Evolutionary conservation across 164 flowering plant genomes (phyloP).

Genomic region (Magnolia officinalis): DNA sequence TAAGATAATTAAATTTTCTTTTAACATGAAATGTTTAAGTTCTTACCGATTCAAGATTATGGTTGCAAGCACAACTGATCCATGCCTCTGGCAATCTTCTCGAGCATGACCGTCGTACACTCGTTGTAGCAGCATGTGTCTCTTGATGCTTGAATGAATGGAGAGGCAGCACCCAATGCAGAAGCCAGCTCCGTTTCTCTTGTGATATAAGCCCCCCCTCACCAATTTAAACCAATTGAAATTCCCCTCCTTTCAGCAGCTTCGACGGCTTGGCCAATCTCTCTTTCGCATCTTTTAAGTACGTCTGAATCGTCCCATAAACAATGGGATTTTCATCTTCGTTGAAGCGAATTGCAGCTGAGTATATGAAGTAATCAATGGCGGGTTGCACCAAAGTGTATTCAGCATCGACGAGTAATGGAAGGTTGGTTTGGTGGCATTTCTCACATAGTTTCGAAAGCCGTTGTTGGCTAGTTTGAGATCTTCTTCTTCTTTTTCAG

Average conservation of each 20-base stretch:
- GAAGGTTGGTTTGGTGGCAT: conserved; percentile 44
- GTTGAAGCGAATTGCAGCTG: conserved; percentile 45
- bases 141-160: conserved; percentile 66
- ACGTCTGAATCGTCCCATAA: conserved; percentile 74
- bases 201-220: conserved; percentile 88
- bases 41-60: conserved; percentile 73
- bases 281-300: conserved; percentile 69
- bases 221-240: conserved; percentile 68
- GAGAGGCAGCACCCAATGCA: conserved; percentile 60
- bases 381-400: conserved; percentile 77
- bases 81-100: conserved; percentile 52
- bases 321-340: conserved; percentile 40
- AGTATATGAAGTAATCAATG: conserved; percentile 74
- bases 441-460: conserved; percentile 40
- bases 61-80: conserved; percentile 76
- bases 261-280: conserved; percentile 38
- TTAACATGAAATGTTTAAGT: background rate
- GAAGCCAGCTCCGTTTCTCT: conserved; percentile 57
- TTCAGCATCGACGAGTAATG: conserved; percentile 75
- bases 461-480: conserved; percentile 51
- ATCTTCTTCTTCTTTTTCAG: conserved; percentile 59
- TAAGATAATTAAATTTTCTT: no score
- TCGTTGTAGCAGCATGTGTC: conserved; percentile 73
- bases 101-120: conserved; percentile 65
- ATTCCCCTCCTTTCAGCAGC: conserved; percentile 69